phyloP scores from a whole-genome alignment of 306 rosid genomes.

The Luffa aegyptiaca region DNA sequence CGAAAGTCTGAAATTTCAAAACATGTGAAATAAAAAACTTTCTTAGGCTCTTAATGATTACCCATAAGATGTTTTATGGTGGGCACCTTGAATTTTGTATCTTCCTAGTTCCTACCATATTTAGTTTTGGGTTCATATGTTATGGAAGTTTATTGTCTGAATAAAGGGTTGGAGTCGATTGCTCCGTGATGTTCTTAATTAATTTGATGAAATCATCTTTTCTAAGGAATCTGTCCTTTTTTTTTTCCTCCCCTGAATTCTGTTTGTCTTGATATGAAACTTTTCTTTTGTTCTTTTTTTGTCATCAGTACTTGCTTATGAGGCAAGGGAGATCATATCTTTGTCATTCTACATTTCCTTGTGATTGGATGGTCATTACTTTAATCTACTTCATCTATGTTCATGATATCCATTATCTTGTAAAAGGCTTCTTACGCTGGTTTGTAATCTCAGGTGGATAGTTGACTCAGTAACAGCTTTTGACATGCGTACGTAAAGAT shows the following conservation, averaged over 20 bases:
- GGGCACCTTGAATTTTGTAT: not conserved
- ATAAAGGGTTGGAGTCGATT: not conserved
- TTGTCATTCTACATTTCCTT: not conserved
- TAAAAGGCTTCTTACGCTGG: not conserved
- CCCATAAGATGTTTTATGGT: not conserved
- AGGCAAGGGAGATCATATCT: not conserved
- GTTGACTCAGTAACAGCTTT: not conserved
- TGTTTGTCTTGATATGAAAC: not conserved
- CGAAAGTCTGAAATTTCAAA: not conserved
- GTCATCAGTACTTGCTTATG: not conserved
- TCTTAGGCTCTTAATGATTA: not conserved
- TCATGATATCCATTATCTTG: not conserved
- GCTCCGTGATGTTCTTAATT: not conserved
- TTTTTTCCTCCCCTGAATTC: not conserved
- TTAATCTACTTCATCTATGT: not conserved
- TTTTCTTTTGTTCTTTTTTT: not conserved
- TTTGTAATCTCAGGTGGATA: slow-evolving; percentile 1
- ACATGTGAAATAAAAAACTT: not conserved
- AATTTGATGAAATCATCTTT: not conserved
- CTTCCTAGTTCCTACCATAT: not conserved
- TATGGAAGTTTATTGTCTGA: not conserved
- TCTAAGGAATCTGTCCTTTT: not conserved
- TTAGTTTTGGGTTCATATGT: not conserved
- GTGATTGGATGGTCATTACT: not conserved
- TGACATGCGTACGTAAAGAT: slow-evolving; percentile 36